These are phyloP conservation scores for Areca catechu DNA, from an alignment of 176 grass and related monocot genomes.

Conservation along the genomic window DNA sequence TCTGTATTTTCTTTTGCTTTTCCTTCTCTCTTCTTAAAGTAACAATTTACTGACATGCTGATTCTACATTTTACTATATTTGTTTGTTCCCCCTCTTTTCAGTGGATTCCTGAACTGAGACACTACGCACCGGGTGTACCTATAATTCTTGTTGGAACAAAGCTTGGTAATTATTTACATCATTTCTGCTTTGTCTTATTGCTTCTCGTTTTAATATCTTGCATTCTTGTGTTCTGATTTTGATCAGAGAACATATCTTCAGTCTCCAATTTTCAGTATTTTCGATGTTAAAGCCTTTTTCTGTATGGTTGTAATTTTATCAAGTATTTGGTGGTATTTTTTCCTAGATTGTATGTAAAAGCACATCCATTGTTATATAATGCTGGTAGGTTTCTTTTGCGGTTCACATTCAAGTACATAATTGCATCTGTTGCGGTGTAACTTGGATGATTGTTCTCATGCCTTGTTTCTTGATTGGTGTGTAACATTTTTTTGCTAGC, in stretches of 20 bases:
- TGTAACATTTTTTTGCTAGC: no score
- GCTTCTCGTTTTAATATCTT: conserved; percentile 1
- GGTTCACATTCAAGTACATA: no score
- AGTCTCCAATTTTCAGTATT: no score
- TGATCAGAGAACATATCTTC: not conserved
- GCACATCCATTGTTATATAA: no score
- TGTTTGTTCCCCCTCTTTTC: not conserved
- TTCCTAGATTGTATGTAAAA: no score
- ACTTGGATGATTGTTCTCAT: no score
- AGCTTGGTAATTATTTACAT: conserved; percentile 47
- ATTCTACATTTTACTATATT: not conserved
- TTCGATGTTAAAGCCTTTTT: no score
- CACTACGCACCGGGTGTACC: conserved; percentile 57
- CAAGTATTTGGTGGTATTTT: no score
- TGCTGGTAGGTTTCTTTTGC: no score
- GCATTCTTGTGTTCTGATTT: not conserved
- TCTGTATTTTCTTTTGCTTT: conserved; percentile 4
- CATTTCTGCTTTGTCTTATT: not conserved
- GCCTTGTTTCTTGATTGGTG: no score
- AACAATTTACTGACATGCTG: not conserved
- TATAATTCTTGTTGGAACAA: conserved; percentile 77
- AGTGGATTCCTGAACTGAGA: conserved; percentile 89
- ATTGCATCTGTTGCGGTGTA: no score
- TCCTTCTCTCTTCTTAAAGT: not conserved
- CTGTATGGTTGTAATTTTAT: no score